phyloP scores from a whole-genome alignment of 1,284 basidiomycete species.

The Rhodotorula sp. region DNA sequence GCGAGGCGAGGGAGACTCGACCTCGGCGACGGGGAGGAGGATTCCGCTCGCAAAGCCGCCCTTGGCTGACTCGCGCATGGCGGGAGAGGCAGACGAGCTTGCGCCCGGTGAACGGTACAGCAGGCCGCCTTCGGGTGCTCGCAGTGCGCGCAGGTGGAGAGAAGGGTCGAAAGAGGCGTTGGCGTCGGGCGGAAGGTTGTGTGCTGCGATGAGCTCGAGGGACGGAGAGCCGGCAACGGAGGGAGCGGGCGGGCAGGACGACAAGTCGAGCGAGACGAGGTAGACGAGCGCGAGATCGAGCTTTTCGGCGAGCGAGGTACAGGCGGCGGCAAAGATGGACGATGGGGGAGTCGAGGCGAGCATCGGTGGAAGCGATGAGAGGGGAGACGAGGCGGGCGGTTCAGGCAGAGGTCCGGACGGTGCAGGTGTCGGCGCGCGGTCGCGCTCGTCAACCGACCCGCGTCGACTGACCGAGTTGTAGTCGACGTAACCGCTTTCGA shows the following conservation, averaged over 20 bases:
- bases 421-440: neutral
- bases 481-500: neutral
- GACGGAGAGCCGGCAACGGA: neutral
- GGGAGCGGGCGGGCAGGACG: constrained; percentile 8
- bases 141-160: constrained; percentile 43
- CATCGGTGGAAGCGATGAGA: neutral
- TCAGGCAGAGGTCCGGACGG: neutral
- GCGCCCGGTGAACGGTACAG: constrained; percentile 33
- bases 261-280: constrained; percentile 37
- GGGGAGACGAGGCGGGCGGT: neutral
- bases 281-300: constrained; percentile 44
- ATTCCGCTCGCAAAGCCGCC: constrained; percentile 24
- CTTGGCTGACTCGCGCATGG: neutral
- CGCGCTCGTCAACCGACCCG: neutral
- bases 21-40: constrained; percentile 20
- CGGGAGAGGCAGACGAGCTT: neutral
- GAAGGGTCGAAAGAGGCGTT: constrained; percentile 42
- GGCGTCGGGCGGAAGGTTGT: constrained; percentile 36
- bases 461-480: neutral
- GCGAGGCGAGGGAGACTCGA: neutral
- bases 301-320: constrained; percentile 30
- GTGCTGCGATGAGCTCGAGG: constrained; percentile 37
- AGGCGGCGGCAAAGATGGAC: constrained; percentile 39
- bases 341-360: constrained; percentile 1
- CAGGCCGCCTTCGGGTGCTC: constrained; percentile 44